These are phyloP conservation scores for Porcisia hertigi DNA, from an alignment of 208 protist species.

Conservation along the genomic window DNA sequence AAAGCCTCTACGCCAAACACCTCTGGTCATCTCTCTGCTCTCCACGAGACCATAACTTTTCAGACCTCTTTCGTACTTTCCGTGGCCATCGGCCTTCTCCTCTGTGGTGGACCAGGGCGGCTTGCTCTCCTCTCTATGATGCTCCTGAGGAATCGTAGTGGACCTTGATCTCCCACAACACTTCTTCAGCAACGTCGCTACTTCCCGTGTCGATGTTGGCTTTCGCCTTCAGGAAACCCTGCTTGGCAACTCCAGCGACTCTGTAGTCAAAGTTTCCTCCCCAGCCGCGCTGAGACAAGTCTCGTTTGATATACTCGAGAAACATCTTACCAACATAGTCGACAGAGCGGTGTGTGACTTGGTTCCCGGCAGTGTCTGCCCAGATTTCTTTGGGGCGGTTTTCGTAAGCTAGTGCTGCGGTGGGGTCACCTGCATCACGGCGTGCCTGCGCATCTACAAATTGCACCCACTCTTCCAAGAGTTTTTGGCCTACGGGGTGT, in stretches of 20 bases:
- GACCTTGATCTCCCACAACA: constrained; percentile 74
- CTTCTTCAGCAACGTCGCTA: constrained; percentile 43
- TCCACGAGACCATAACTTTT: not conserved
- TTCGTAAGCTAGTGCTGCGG: constrained; percentile 30
- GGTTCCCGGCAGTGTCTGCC: constrained; percentile 51
- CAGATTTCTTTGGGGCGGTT: constrained; percentile 59
- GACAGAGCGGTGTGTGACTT: constrained; percentile 70
- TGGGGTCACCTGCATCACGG: constrained; percentile 30
- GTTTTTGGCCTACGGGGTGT: constrained; percentile 66
- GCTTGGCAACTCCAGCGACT: constrained; percentile 66
- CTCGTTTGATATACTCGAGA: constrained; percentile 75
- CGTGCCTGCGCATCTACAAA: constrained; percentile 59
- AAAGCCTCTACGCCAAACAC: not conserved
- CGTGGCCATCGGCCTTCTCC: too few species aligned
- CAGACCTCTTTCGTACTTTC: too few species aligned
- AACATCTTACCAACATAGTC: constrained; percentile 86
- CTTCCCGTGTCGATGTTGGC: constrained; percentile 55
- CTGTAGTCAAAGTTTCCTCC: constrained; percentile 87
- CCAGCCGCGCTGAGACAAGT: constrained; percentile 71
- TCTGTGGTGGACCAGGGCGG: not conserved
- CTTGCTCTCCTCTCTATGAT: not conserved
- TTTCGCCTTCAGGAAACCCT: constrained; percentile 76
- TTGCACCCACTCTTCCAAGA: constrained; percentile 73
- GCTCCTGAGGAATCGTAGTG: constrained; percentile 60
- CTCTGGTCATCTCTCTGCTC: too few species aligned